Evolutionary conservation across 2,329 filamentous ascomycete genomes (phyloP).

Genomic region (Annulohypoxylon truncatum): DNA sequence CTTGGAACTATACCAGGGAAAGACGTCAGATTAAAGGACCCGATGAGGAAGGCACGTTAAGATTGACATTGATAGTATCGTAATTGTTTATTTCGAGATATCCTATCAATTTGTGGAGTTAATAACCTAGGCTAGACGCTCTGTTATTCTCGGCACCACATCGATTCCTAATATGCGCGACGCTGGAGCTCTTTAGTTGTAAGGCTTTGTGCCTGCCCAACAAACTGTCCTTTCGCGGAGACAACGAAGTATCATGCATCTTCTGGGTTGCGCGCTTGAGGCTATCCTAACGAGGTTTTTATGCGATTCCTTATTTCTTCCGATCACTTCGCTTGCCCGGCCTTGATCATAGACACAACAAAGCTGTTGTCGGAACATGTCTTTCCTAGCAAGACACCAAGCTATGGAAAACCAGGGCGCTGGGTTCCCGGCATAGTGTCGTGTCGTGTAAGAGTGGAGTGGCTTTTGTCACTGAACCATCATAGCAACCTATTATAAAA

Average conservation of each 20-base stretch:
- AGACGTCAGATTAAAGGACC: background rate
- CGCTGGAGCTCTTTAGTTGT: background rate
- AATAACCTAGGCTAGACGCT: background rate
- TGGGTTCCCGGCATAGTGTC: background rate
- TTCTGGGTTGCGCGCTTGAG: background rate
- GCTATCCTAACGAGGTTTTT: constrained; percentile 1
- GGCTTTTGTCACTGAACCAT: background rate
- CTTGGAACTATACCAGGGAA: background rate
- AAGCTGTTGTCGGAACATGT: background rate
- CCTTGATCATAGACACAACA: background rate
- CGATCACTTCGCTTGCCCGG: background rate
- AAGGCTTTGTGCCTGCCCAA: background rate
- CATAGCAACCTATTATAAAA: constrained; percentile 58
- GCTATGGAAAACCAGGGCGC: background rate
- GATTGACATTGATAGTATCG: background rate
- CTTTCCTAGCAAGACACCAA: background rate
- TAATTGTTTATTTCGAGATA: background rate
- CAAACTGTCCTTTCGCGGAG: background rate
- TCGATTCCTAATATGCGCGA: background rate
- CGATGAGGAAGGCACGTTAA: background rate
- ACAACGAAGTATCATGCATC: background rate
- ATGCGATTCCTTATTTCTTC: background rate
- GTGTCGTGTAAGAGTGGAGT: constrained; percentile 24
- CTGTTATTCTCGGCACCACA: background rate
- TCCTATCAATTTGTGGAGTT: background rate